Percentiles rank a stretch among this genome's conserved stretches.
phyloP scores from a whole-genome alignment of 768 basidiomycete genomes.

The Phanerodontia chrysosporium region DNA sequence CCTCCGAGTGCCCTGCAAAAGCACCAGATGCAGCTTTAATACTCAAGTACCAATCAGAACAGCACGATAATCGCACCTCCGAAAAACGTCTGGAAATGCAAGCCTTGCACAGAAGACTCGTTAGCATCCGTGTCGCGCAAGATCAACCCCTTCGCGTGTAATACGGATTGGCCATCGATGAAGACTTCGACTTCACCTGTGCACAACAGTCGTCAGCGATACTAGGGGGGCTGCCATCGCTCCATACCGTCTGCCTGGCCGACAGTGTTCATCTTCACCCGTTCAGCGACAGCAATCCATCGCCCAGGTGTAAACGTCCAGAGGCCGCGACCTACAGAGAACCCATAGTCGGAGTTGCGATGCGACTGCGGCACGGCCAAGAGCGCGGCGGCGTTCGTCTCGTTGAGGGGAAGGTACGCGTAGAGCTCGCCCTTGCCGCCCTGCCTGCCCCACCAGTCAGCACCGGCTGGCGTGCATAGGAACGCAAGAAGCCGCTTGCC shows the following conservation, averaged over 20 bases:
- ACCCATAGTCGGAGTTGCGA: constrained; percentile 55
- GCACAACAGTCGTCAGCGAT: neutral
- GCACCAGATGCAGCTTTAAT: neutral
- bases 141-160: constrained; percentile 44
- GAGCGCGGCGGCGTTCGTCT: constrained; percentile 39
- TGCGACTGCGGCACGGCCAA: constrained; percentile 42
- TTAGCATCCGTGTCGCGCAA: constrained; percentile 34
- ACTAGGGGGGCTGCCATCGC: neutral
- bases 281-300: constrained; percentile 63
- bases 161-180: constrained; percentile 57
- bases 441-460: constrained; percentile 31
- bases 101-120: constrained; percentile 53
- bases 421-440: constrained; percentile 62
- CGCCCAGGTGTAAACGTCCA: constrained; percentile 46
- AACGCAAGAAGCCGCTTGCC: constrained; percentile 32
- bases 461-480: neutral
- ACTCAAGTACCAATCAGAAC: neutral
- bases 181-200: constrained; percentile 64
- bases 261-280: constrained; percentile 65
- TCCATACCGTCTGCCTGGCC: constrained; percentile 53
- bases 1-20: constrained; percentile 39
- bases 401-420: constrained; percentile 57
- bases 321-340: constrained; percentile 63
- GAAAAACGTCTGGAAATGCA: constrained; percentile 78
- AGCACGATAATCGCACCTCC: constrained; percentile 48